Conservation (phyloP, 768 basidiomycete genomes). For the Tricholomella constricta region DNA sequence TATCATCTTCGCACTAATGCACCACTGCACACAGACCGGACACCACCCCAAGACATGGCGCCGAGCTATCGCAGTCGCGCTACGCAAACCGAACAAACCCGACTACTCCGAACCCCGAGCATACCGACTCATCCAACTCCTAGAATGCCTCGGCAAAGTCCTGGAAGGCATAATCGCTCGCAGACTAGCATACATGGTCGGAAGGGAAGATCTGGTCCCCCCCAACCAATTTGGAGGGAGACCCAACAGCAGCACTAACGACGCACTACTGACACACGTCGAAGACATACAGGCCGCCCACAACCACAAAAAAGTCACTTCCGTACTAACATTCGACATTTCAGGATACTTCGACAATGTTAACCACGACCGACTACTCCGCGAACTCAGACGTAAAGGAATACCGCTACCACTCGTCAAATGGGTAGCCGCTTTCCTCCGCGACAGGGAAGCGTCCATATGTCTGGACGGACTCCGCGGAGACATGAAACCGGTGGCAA, state of each 20-base stretch:
- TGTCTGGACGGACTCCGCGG: conserved; percentile 24
- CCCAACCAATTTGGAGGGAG: conserved; percentile 26
- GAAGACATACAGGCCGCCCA: no score
- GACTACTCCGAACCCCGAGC: conserved; percentile 36
- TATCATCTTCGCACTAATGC: conserved; percentile 8
- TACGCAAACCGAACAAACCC: conserved; percentile 36
- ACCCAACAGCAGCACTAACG: no score
- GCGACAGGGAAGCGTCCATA: conserved; percentile 23
- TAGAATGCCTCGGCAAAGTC: conserved; percentile 36
- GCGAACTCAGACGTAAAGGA: conserved; percentile 19
- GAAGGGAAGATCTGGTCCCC: conserved; percentile 24
- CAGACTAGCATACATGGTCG: conserved; percentile 23
- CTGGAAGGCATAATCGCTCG: conserved; percentile 28
- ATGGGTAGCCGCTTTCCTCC: conserved; percentile 26
- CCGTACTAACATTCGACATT: conserved; percentile 30
- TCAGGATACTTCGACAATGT: conserved; percentile 32
- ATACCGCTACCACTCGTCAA: conserved; percentile 20
- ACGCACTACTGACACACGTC: no score
- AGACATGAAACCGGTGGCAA: conserved; percentile 26
- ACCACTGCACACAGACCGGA: no score
- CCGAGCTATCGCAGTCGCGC: conserved; percentile 29
- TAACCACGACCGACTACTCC: conserved; percentile 23
- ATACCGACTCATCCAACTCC: conserved; percentile 35
- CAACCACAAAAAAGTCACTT: conserved; percentile 23
- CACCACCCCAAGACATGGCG: conserved; percentile 26